These are phyloP conservation scores for Chamaecrista fasciculata DNA, from an alignment of 306 rosid species.

Conservation along the genomic window DNA sequence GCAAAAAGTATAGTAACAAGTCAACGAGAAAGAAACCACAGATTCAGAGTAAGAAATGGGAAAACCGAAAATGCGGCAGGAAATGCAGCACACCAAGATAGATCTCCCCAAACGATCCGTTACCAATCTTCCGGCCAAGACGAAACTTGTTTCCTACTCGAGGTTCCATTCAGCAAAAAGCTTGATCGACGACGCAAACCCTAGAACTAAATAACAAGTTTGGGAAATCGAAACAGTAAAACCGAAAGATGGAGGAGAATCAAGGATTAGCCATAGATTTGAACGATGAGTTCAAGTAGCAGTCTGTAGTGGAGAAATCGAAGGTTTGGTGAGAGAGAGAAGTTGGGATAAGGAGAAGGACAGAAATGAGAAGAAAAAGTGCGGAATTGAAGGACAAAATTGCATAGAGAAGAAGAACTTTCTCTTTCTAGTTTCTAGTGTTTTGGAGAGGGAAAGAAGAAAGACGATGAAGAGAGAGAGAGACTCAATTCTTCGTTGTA, in stretches of 20 bases:
- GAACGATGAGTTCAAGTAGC: conserved; percentile 38
- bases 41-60: background rate
- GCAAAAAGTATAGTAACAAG: conserved; percentile 35
- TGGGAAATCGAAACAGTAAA: conserved; percentile 25
- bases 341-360: conserved; percentile 15
- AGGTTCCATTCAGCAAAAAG: conserved; percentile 69
- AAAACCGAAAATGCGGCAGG: background rate
- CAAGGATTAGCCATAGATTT: conserved; percentile 6
- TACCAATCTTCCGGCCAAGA: conserved; percentile 97
- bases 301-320: conserved; percentile 14
- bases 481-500: background rate
- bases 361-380: conserved; percentile 29
- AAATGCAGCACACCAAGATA: conserved; percentile 59
- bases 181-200: conserved; percentile 35
- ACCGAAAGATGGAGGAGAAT: conserved; percentile 20
- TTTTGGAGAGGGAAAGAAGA: conserved; percentile 5
- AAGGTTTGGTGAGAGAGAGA: background rate
- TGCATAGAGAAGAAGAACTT: conserved; percentile 21
- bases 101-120: conserved; percentile 99
- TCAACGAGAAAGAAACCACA: background rate
- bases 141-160: conserved; percentile 93
- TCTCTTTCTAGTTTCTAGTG: conserved; percentile 28
- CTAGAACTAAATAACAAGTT: conserved; percentile 20
- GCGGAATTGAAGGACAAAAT: conserved; percentile 31
- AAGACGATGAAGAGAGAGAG: background rate